phyloP scores from a whole-genome alignment of 495 filamentous ascomycete genomes.

The Talaromyces thailandensis region DNA sequence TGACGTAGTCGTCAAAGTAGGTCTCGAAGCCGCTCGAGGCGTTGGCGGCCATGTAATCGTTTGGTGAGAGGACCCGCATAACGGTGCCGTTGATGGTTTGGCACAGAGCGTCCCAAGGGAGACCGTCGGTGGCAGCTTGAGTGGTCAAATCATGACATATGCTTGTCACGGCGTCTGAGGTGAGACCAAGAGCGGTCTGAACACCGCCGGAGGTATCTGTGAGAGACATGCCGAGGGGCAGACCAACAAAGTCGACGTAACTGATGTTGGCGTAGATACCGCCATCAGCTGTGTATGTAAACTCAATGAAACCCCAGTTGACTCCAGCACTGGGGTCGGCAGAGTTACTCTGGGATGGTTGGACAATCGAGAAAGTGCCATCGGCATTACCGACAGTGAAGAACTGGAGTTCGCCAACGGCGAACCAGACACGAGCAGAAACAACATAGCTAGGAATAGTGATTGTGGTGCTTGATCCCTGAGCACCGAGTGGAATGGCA shows the following conservation, averaged over 20 bases:
- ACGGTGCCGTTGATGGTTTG: conserved; percentile 17
- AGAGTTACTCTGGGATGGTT: conserved; percentile 33
- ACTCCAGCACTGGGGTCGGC: conserved; percentile 28
- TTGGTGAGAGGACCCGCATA: conserved; percentile 30
- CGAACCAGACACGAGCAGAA: conserved; percentile 32
- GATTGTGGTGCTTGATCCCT: conserved; percentile 26
- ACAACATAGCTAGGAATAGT: conserved; percentile 28
- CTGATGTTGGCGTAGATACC: conserved; percentile 36
- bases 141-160: conserved; percentile 27
- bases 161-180: conserved; percentile 14
- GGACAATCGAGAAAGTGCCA: conserved; percentile 22
- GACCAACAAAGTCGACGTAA: conserved; percentile 40
- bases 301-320: conserved; percentile 40
- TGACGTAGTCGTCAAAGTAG: conserved; percentile 31
- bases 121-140: conserved; percentile 23
- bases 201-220: conserved; percentile 20
- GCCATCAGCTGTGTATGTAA: conserved; percentile 25
- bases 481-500: conserved; percentile 17
- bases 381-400: conserved; percentile 19
- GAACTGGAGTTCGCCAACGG: conserved; percentile 33
- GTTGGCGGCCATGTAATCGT: conserved; percentile 20
- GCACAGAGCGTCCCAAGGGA: conserved; percentile 31
- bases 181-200: conserved; percentile 25
- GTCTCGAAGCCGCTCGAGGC: conserved; percentile 12
- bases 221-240: conserved; percentile 29